Evolutionary conservation across 225 moss, liverwort and hornwort species (phyloP).

Genomic region (Pseudisothecium myosuroides): DNA sequence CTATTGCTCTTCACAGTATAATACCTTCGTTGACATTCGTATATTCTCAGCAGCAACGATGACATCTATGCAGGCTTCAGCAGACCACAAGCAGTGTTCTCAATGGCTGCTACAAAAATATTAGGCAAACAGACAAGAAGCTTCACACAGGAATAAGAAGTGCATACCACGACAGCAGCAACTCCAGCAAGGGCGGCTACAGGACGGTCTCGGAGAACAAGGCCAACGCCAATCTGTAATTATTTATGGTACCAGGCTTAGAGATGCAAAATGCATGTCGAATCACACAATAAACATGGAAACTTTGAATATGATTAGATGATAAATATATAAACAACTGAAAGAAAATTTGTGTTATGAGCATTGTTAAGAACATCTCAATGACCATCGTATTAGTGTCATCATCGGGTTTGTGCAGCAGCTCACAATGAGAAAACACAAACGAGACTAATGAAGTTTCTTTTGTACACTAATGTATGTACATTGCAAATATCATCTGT

Average conservation of each 20-base stretch:
- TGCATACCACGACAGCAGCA: conserved; percentile 67
- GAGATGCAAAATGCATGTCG: background rate
- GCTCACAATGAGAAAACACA: background rate
- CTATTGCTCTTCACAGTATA: background rate
- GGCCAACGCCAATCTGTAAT: conserved; percentile 58
- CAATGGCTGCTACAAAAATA: background rate
- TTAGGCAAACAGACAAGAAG: background rate
- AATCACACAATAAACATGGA: background rate
- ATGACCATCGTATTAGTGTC: background rate
- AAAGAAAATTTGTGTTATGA: background rate
- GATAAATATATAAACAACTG: background rate
- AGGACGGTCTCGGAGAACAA: conserved; percentile 68
- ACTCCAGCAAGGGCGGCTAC: conserved; percentile 83
- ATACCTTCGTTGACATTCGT: background rate
- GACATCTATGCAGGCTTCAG: background rate
- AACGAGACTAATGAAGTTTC: background rate
- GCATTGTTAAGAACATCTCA: background rate
- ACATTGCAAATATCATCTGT: background rate
- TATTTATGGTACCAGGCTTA: background rate
- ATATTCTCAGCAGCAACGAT: background rate
- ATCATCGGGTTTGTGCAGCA: background rate
- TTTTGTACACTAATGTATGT: background rate
- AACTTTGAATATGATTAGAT: background rate
- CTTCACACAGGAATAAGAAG: background rate
- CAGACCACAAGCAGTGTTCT: background rate